Evolutionary conservation across 306 rosid genomes (phyloP).

Genomic region (Vigna trinervia): DNA sequence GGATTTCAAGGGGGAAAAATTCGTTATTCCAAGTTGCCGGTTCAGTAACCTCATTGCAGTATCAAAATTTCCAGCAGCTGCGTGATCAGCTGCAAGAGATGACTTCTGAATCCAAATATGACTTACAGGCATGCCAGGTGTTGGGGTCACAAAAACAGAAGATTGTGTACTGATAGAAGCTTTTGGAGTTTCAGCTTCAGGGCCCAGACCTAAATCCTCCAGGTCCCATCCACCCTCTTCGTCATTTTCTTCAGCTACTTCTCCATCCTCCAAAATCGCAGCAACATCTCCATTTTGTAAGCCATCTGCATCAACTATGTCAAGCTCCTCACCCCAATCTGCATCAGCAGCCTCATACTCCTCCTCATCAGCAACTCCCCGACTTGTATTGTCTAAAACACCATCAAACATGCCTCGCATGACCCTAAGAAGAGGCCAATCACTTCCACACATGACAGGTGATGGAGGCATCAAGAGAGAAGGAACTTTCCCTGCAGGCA

Average conservation of each 20-base stretch:
- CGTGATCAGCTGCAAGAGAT: conserved; percentile 96
- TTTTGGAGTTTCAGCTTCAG: conserved; percentile 82
- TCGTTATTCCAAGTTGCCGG: conserved; percentile 88
- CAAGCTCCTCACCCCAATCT: conserved; percentile 85
- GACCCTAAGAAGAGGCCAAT: conserved; percentile 97
- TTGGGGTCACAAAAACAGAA: conserved; percentile 78
- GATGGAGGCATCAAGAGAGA: conserved; percentile 79
- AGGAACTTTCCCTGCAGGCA: conserved; percentile 76
- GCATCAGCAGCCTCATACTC: conserved; percentile 78
- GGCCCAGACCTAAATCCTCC: conserved; percentile 87
- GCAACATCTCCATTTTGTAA: conserved; percentile 70
- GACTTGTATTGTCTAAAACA: conserved; percentile 65
- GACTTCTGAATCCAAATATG: conserved; percentile 92
- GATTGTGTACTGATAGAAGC: conserved; percentile 61
- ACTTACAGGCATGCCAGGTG: conserved; percentile 89
- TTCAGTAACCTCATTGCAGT: conserved; percentile 89
- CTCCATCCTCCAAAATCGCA: conserved; percentile 71
- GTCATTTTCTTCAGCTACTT: conserved; percentile 72
- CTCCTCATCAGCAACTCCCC: conserved; percentile 60
- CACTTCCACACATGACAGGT: conserved; percentile 80
- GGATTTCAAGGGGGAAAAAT: conserved; percentile 76
- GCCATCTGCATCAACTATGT: conserved; percentile 71
- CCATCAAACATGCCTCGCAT: conserved; percentile 88
- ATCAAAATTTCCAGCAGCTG: conserved; percentile 94
- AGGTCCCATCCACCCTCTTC: conserved; percentile 96